These are phyloP conservation scores for Pleurotus giganteus DNA, from an alignment of 768 basidiomycete species.

Conservation along the genomic window DNA sequence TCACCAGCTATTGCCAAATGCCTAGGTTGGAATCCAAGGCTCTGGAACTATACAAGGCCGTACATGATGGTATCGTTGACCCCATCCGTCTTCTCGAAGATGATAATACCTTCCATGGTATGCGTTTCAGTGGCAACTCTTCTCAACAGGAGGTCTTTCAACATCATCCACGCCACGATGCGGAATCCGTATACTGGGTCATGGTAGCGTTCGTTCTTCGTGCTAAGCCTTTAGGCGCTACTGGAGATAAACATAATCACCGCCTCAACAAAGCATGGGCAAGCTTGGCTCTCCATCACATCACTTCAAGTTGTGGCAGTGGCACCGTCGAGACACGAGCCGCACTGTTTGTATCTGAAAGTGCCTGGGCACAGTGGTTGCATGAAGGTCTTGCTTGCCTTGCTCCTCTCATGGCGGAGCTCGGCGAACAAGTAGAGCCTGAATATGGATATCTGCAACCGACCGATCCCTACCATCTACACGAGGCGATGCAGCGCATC, in stretches of 20 bases:
- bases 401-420: background rate
- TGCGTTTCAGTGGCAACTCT: too few relatives aligned
- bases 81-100: too few relatives aligned
- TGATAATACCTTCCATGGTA: too few relatives aligned
- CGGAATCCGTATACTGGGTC: slow-evolving; percentile 12
- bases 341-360: too few relatives aligned
- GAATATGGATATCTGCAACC: background rate
- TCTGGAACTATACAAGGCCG: too few relatives aligned
- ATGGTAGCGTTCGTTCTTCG: slow-evolving; percentile 9
- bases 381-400: background rate
- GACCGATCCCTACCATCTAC: background rate
- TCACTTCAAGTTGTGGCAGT: too few relatives aligned
- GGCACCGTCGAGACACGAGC: too few relatives aligned
- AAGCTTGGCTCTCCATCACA: slow-evolving; percentile 7
- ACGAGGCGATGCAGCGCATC: slow-evolving; percentile 7
- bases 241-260: background rate
- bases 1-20: too few relatives aligned
- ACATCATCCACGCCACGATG: slow-evolving; percentile 10
- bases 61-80: too few relatives aligned
- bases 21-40: too few relatives aligned
- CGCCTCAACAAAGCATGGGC: slow-evolving; percentile 3
- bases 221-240: background rate
- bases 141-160: too few relatives aligned
- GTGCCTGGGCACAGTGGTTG: too few relatives aligned
- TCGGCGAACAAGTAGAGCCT: background rate